Percentiles rank a stretch among this genome's conserved stretches.
These are phyloP conservation scores for Pseudocercospora pini-densiflorae DNA, from an alignment of 2,329 filamentous ascomycete genomes.

Conservation along the genomic window DNA sequence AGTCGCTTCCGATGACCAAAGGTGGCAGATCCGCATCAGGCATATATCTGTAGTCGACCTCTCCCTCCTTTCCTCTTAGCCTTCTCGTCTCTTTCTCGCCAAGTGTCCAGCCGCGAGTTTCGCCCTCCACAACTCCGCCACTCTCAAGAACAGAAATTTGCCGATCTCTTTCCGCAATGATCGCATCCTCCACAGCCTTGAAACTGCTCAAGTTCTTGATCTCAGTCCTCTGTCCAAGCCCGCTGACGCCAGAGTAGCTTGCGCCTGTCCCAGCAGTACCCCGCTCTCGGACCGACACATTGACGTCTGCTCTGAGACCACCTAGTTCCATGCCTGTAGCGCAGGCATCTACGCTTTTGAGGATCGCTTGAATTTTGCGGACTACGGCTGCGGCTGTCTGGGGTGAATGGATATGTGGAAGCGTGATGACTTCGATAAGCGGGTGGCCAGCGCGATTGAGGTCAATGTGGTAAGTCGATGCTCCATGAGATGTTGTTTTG, in stretches of 20 bases:
- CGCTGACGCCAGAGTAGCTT: slow-evolving; percentile 61
- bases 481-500: slow-evolving; percentile 82
- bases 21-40: slow-evolving; percentile 90
- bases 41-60: slow-evolving; percentile 99
- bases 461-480: slow-evolving; percentile 78
- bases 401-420: slow-evolving; percentile 85
- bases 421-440: slow-evolving; percentile 92
- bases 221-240: slow-evolving; percentile 85
- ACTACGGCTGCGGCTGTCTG: slow-evolving; percentile 87
- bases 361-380: slow-evolving; percentile 80
- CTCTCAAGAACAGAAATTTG: slow-evolving; percentile 80
- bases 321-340: slow-evolving; percentile 92
- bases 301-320: slow-evolving; percentile 89
- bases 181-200: slow-evolving; percentile 92
- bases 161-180: slow-evolving; percentile 85
- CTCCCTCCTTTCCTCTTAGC: slow-evolving; percentile 90
- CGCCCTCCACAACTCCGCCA: slow-evolving; percentile 76
- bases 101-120: slow-evolving; percentile 92
- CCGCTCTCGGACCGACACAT: slow-evolving; percentile 79
- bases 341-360: slow-evolving; percentile 81
- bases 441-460: slow-evolving; percentile 93
- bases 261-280: slow-evolving; percentile 43
- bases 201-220: slow-evolving; percentile 98
- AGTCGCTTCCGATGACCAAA: slow-evolving; percentile 71
- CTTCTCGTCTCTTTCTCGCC: slow-evolving; percentile 80